Evolutionary conservation across 2,329 filamentous ascomycete genomes (phyloP).

Genomic region (Aspergillus flavus): DNA sequence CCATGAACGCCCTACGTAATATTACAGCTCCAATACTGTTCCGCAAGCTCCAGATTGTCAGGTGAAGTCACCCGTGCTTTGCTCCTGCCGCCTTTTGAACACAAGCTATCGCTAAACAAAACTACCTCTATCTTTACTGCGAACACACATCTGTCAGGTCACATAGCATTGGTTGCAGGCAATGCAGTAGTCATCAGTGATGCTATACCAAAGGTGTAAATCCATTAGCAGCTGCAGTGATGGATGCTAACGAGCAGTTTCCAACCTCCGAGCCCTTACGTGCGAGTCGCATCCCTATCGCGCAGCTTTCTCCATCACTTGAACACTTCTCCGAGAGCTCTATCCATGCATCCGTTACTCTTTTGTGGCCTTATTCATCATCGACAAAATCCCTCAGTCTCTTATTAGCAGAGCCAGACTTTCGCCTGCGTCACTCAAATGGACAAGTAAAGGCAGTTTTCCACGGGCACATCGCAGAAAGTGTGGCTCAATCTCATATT

Average conservation of each 20-base stretch:
- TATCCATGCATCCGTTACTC: slow-evolving; percentile 73
- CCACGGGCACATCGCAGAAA: slow-evolving; percentile 68
- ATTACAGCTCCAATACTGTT: slow-evolving; percentile 18
- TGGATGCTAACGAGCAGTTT: slow-evolving; percentile 32
- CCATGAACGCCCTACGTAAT: slow-evolving; percentile 10
- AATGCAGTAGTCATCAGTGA: slow-evolving; percentile 14
- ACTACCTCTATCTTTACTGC: neutral
- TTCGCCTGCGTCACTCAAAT: slow-evolving; percentile 72
- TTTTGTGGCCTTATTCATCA: slow-evolving; percentile 90
- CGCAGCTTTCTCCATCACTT: slow-evolving; percentile 42
- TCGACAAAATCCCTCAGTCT: slow-evolving; percentile 74
- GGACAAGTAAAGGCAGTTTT: slow-evolving; percentile 84
- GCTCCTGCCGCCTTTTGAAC: neutral
- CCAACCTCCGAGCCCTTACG: slow-evolving; percentile 25
- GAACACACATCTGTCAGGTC: neutral
- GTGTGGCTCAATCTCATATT: slow-evolving; percentile 66
- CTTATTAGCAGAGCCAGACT: slow-evolving; percentile 81
- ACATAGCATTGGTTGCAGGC: neutral
- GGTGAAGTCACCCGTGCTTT: slow-evolving; percentile 7
- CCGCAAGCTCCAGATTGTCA: slow-evolving; percentile 6
- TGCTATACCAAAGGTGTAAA: slow-evolving; percentile 15
- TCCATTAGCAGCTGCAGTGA: slow-evolving; percentile 26
- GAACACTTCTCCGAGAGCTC: slow-evolving; percentile 30
- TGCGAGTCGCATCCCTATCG: slow-evolving; percentile 40
- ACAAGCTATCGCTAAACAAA: neutral